Conservation (phyloP, 495 filamentous ascomycete genomes). For the Aspergillus bertholletiae region DNA sequence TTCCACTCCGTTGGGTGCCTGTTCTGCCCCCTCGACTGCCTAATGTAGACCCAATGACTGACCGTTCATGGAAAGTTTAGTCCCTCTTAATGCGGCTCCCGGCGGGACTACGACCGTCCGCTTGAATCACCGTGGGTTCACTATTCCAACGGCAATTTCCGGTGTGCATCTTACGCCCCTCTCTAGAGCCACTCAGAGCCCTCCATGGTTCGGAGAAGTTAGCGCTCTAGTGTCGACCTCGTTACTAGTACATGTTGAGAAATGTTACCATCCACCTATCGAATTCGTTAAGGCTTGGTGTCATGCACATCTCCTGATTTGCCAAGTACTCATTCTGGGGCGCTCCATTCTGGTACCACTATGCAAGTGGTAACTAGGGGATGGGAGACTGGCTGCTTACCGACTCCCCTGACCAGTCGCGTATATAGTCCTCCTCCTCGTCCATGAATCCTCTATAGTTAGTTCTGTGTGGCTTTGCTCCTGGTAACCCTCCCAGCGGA, state of each 20-base stretch:
- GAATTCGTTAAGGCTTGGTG: not conserved
- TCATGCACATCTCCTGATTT: not conserved
- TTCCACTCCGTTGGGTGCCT: not conserved
- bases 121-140: not conserved
- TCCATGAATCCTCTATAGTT: not conserved
- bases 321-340: not conserved
- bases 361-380: not conserved
- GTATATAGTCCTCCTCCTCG: not conserved
- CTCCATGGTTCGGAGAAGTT: not conserved
- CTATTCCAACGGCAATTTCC: not conserved
- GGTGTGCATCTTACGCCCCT: not conserved
- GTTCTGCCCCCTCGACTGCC: not conserved
- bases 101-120: not conserved
- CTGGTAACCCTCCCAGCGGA: constrained; percentile 28
- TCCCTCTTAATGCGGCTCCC: not conserved
- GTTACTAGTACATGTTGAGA: not conserved
- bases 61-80: not conserved
- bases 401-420: not conserved
- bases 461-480: not conserved
- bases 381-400: not conserved
- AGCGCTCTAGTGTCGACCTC: not conserved
- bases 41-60: not conserved
- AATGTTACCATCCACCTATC: not conserved
- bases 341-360: not conserved
- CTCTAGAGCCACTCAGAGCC: not conserved